Percentiles rank a stretch among this genome's conserved stretches.
phyloP scores from a whole-genome alignment of 179 eudicot species.

The Beta macrorhiza region DNA sequence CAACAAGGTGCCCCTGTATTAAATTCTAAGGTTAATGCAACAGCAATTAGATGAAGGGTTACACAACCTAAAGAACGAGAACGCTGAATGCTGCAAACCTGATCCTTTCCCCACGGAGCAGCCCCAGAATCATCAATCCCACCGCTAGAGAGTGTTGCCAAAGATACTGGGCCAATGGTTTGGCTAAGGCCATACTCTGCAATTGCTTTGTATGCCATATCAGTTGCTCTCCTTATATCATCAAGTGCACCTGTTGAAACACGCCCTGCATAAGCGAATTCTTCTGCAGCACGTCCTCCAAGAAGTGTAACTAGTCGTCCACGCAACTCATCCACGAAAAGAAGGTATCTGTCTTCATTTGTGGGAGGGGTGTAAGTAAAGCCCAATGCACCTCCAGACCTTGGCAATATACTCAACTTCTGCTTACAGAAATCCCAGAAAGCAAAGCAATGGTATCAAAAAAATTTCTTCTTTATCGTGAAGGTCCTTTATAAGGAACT shows the following conservation, averaged over 20 bases:
- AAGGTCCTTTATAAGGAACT: not conserved
- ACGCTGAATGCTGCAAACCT: slow-evolving; percentile 40
- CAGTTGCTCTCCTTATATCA: slow-evolving; percentile 89
- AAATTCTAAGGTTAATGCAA: slow-evolving; percentile 16
- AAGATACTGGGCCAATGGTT: slow-evolving; percentile 81
- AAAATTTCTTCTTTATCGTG: not conserved
- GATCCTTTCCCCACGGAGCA: slow-evolving; percentile 77
- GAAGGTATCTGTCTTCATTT: slow-evolving; percentile 86
- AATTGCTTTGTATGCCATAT: slow-evolving; percentile 90
- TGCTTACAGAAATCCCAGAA: slow-evolving; percentile 38
- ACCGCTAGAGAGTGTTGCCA: slow-evolving; percentile 76
- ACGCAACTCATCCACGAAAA: slow-evolving; percentile 82
- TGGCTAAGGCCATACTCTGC: slow-evolving; percentile 91
- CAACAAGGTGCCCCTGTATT: slow-evolving; percentile 80
- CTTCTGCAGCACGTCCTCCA: slow-evolving; percentile 99
- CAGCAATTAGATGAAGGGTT: not conserved
- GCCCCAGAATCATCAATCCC: slow-evolving; percentile 79
- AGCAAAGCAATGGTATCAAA: slow-evolving; percentile 18
- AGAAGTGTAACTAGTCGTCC: slow-evolving; percentile 96
- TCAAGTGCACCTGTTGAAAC: slow-evolving; percentile 97
- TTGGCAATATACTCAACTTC: slow-evolving; percentile 92
- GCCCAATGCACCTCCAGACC: slow-evolving; percentile 96
- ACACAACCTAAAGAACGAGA: not conserved
- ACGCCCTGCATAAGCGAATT: slow-evolving; percentile 77
- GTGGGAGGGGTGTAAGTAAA: slow-evolving; percentile 89